These are phyloP conservation scores for Cicer judaicum DNA, from an alignment of 306 rosid genomes.

Conservation along the genomic window DNA sequence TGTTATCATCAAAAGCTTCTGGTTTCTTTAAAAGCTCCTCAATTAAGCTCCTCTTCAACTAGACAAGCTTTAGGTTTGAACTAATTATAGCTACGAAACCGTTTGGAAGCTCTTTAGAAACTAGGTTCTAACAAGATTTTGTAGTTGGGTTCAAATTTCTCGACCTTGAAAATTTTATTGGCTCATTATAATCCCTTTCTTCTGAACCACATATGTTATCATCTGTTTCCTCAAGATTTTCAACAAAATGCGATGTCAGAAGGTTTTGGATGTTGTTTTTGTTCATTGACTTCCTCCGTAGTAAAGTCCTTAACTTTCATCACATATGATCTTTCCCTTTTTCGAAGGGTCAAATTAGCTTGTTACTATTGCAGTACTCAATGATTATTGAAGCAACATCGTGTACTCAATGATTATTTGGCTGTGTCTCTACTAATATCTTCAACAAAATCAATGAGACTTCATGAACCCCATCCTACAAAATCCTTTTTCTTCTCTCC, in stretches of 20 bases:
- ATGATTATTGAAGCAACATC: slow-evolving; percentile 64
- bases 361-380: slow-evolving; percentile 63
- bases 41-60: slow-evolving; percentile 73
- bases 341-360: slow-evolving; percentile 63
- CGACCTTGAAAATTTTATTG: slow-evolving; percentile 39
- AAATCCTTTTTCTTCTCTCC: slow-evolving; percentile 59
- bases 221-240: slow-evolving; percentile 54
- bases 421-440: slow-evolving; percentile 51
- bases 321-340: slow-evolving; percentile 64
- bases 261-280: slow-evolving; percentile 32
- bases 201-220: slow-evolving; percentile 53
- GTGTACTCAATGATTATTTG: no score
- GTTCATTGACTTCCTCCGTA: slow-evolving; percentile 59
- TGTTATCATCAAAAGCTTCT: slow-evolving; percentile 47
- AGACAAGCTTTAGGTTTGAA: slow-evolving; percentile 68
- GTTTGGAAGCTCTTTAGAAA: slow-evolving; percentile 47
- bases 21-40: slow-evolving; percentile 63
- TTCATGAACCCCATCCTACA: slow-evolving; percentile 76
- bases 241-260: no score
- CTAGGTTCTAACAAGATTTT: slow-evolving; percentile 38
- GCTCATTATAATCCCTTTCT: slow-evolving; percentile 44
- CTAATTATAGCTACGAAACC: slow-evolving; percentile 62
- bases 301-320: slow-evolving; percentile 56
- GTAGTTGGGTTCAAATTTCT: slow-evolving; percentile 41
- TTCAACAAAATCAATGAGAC: slow-evolving; percentile 66